A percentile compares a stretch with the other conserved stretches of the same genome.
phyloP scores from a whole-genome alignment of 2,329 filamentous ascomycete genomes.

The Ophiostoma montium region DNA sequence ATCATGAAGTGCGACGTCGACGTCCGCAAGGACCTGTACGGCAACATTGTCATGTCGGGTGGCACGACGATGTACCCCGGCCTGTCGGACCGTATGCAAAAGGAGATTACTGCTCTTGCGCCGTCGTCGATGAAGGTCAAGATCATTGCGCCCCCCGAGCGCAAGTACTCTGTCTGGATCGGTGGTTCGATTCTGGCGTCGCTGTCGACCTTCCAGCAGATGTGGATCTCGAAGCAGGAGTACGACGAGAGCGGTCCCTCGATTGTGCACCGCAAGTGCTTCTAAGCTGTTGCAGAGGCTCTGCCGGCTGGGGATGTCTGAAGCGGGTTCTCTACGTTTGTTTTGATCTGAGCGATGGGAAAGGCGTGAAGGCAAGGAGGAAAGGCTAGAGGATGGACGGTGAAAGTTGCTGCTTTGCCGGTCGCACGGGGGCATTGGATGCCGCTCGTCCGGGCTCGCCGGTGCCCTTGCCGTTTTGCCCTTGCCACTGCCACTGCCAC shows the following conservation, averaged over 20 bases:
- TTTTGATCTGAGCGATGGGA: slow-evolving; percentile 1
- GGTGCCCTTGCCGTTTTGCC: neutral
- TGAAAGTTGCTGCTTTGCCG: neutral
- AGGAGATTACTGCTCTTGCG: slow-evolving; percentile 99
- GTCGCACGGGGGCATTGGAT: neutral
- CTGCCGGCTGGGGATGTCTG: neutral
- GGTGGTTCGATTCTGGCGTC: slow-evolving; percentile 99
- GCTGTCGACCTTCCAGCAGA: slow-evolving; percentile 99
- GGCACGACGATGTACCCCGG: slow-evolving; percentile 99
- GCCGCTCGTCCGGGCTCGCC: neutral
- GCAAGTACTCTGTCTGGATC: slow-evolving; percentile 99
- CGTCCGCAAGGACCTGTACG: slow-evolving; percentile 99
- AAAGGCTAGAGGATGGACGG: neutral
- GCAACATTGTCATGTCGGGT: slow-evolving; percentile 99
- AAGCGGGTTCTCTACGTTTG: neutral
- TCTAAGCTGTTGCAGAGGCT: slow-evolving; percentile 49
- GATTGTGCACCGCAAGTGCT: slow-evolving; percentile 99
- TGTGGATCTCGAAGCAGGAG: slow-evolving; percentile 99
- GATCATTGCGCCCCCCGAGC: slow-evolving; percentile 99
- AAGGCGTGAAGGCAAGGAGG: slow-evolving; percentile 1
- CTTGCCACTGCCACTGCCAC: neutral
- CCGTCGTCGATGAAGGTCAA: slow-evolving; percentile 99
- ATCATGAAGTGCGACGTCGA: slow-evolving; percentile 99
- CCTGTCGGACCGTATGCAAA: slow-evolving; percentile 99
- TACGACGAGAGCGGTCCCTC: slow-evolving; percentile 99